Evolutionary conservation across 306 rosid genomes (phyloP).

Genomic region (Lotus japonicus): DNA sequence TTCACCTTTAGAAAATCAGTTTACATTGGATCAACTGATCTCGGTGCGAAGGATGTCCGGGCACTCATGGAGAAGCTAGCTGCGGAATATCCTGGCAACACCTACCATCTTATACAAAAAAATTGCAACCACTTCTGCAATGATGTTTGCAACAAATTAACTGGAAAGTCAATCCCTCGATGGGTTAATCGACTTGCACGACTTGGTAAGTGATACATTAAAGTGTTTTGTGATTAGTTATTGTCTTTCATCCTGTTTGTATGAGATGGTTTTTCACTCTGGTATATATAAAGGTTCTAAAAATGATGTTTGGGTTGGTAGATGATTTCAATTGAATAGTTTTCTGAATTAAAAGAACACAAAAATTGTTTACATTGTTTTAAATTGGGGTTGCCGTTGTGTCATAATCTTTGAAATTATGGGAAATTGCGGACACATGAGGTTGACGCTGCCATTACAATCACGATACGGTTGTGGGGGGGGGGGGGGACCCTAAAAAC

Average conservation of each 20-base stretch:
- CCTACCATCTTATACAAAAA: constrained; percentile 79
- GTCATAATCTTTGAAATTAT: no score
- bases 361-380: no score
- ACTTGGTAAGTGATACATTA: constrained; percentile 47
- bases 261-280: not conserved
- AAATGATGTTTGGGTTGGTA: no score
- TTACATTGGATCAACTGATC: constrained; percentile 66
- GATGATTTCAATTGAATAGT: no score
- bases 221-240: not conserved
- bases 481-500: no score
- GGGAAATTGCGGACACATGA: no score
- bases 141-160: constrained; percentile 56
- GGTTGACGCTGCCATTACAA: no score
- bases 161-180: constrained; percentile 62
- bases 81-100: constrained; percentile 59
- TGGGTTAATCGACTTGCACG: constrained; percentile 98
- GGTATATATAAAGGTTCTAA: no score
- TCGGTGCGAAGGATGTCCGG: constrained; percentile 54
- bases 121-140: constrained; percentile 91
- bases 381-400: no score
- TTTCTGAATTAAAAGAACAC: not conserved
- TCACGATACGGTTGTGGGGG: no score
- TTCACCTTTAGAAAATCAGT: constrained; percentile 83
- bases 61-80: constrained; percentile 74
- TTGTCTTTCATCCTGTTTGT: constrained; percentile 5